Percentiles rank a stretch among this genome's conserved stretches.
Conservation (phyloP, 2,329 filamentous ascomycete genomes). For the Cercospora brassicicola region DNA sequence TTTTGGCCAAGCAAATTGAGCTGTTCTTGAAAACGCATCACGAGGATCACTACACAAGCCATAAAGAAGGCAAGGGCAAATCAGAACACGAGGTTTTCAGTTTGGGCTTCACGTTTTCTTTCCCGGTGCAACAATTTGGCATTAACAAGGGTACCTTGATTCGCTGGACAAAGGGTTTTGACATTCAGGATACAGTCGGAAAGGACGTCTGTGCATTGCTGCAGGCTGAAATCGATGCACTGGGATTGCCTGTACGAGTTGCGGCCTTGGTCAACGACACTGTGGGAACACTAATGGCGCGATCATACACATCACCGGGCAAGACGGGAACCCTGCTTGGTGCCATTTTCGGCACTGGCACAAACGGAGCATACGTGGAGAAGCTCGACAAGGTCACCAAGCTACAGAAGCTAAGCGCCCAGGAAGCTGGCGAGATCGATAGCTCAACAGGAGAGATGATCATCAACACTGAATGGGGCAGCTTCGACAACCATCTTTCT, state of each 20-base stretch:
- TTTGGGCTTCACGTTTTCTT: conserved; percentile 98
- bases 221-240: conserved; percentile 82
- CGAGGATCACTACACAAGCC: conserved; percentile 75
- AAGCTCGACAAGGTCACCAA: conserved; percentile 85
- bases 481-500: conserved; percentile 90
- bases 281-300: conserved; percentile 94
- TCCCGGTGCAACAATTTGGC: conserved; percentile 88
- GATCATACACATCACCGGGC: conserved; percentile 88
- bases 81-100: conserved; percentile 79
- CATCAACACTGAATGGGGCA: conserved; percentile 97
- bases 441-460: conserved; percentile 88
- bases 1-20: conserved; percentile 91
- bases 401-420: conserved; percentile 50
- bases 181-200: conserved; percentile 90
- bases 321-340: conserved; percentile 86
- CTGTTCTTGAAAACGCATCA: conserved; percentile 84
- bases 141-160: conserved; percentile 95
- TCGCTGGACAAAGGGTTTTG: conserved; percentile 98
- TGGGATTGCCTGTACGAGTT: conserved; percentile 87
- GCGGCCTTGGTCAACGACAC: conserved; percentile 96
- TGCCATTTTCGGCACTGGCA: conserved; percentile 95
- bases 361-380: conserved; percentile 96
- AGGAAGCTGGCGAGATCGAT: conserved; percentile 63
- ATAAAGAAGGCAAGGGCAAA: conserved; percentile 53
- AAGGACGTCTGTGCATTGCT: conserved; percentile 91